A percentile compares a stretch with the other conserved stretches of the same genome.
Evolutionary conservation across 164 flowering plant genomes (phyloP).

Genomic region (Vitis cinerea): DNA sequence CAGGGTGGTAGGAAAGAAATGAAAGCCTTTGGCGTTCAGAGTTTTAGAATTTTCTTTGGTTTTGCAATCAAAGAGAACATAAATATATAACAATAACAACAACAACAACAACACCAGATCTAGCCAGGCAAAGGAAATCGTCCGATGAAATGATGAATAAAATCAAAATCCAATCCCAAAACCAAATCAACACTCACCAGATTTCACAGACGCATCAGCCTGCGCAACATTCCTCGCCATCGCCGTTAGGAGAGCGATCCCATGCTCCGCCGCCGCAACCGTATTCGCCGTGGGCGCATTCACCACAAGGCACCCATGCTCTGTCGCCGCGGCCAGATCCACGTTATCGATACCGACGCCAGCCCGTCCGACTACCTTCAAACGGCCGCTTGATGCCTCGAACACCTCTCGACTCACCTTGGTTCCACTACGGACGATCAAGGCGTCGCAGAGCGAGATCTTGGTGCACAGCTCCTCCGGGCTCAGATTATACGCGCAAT

Average conservation of each 20-base stretch:
- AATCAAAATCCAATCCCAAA: not conserved
- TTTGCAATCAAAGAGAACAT: too few relatives aligned
- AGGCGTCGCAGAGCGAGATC: conserved; percentile 90
- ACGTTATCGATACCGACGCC: conserved; percentile 92
- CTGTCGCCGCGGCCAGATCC: conserved; percentile 82
- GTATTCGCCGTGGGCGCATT: conserved; percentile 90
- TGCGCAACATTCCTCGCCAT: conserved; percentile 84
- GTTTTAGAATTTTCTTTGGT: too few relatives aligned
- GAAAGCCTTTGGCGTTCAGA: too few relatives aligned
- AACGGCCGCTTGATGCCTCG: conserved; percentile 64
- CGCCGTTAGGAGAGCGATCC: conserved; percentile 70
- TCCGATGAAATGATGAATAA: not conserved
- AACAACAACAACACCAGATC: not conserved
- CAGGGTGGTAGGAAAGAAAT: too few relatives aligned
- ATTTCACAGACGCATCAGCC: conserved; percentile 81
- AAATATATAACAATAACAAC: not conserved
- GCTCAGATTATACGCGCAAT: conserved; percentile 68
- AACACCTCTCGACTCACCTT: conserved; percentile 81
- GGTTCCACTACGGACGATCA: conserved; percentile 87
- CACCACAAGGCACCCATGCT: conserved; percentile 80
- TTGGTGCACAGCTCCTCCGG: conserved; percentile 85
- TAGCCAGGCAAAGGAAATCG: not conserved
- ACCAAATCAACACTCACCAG: conserved; percentile 39
- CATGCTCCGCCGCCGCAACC: conserved; percentile 90
- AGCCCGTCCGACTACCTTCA: conserved; percentile 89